Conservation (phyloP, 2,329 filamentous ascomycete species). For the Juglanconis juglandina region DNA sequence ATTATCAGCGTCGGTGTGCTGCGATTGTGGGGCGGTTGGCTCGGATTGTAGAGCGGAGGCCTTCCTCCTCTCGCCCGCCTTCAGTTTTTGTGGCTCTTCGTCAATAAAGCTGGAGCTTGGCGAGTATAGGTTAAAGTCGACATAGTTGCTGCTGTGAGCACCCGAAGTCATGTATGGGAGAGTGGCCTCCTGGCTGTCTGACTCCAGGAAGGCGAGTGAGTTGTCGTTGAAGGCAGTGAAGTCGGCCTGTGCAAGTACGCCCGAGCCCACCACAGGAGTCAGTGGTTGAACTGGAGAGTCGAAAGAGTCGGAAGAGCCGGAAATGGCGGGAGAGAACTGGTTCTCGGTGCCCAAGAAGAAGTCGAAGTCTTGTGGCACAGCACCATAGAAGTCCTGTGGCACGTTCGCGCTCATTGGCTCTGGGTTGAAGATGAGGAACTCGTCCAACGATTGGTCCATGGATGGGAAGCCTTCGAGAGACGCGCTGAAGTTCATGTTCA, state of each 20-base stretch:
- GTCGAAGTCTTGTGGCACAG: slow-evolving; percentile 16
- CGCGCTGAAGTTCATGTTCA: not conserved
- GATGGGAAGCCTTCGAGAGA: not conserved
- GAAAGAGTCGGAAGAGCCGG: slow-evolving; percentile 12
- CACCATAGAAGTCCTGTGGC: slow-evolving; percentile 11
- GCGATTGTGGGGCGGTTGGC: not conserved
- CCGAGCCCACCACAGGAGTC: slow-evolving; percentile 8
- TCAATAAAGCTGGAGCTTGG: slow-evolving; percentile 46
- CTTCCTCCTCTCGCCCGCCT: slow-evolving; percentile 16
- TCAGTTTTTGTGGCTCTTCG: slow-evolving; percentile 39
- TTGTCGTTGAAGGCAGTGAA: slow-evolving; percentile 16
- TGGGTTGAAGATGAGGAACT: slow-evolving; percentile 14
- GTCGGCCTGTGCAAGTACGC: slow-evolving; percentile 11
- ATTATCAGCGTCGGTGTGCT: not conserved
- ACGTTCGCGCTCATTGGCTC: slow-evolving; percentile 3
- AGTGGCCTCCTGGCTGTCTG: slow-evolving; percentile 19
- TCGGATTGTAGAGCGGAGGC: not conserved
- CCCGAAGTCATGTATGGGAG: slow-evolving; percentile 42
- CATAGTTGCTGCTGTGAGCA: slow-evolving; percentile 40
- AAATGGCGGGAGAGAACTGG: slow-evolving; percentile 8
- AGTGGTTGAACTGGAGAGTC: slow-evolving; percentile 15
- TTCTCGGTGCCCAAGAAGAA: slow-evolving; percentile 14
- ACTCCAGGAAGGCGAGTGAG: slow-evolving; percentile 13
- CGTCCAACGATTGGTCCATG: slow-evolving; percentile 15
- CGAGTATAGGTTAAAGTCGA: slow-evolving; percentile 56